Base-by-base conservation (phyloP, 441 rosid species). In the Omphalea diandra region DNA sequence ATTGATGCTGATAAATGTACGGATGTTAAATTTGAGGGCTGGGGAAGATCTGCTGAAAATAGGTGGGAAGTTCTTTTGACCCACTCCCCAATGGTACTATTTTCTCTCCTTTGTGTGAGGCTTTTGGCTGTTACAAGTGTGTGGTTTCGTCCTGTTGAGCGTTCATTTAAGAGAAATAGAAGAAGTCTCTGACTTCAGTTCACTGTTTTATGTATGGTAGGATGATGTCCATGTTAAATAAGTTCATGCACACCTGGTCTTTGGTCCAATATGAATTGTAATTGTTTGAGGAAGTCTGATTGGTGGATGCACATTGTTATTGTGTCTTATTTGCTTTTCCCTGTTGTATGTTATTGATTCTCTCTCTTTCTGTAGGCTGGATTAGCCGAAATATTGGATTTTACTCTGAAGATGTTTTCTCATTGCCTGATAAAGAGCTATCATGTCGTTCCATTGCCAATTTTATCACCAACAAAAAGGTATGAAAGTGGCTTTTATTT, bases 31-130 rank as follows among this genome's bases (percentile, higher is more conserved):
- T 81, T 88, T 73, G 94, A 87, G 69, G 97, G 98, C 52, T 87
- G 98, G 97, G 84, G 76, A 72, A 75, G 82, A 74, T 77, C 80
- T 17, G 69, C 64, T 3, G 84, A 69, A 72, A 83, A 86, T 83
- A 84, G 69, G 79, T 85, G 85, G 88, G 95, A 91, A 82, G 89
- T 88, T 83, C 87, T 88, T 79, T 80, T 94, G 84, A 90, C 97
- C 49, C 97, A 91, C 81, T 84, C 97, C 61, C 97, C 91, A 82
- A 91, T 94, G 97, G 97, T 94, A 88, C 43, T 57, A 29, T 65
- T 63, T 75, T 77, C 67, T 61, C 63, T 62, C 72, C 77, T 73
- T 71, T 36, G 17, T 31, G 17, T 60, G 69, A 54, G 44, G 7
- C 9, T 18, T 70, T 72, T 44, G 57, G 46, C 52, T 75, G 65